Percentiles rank a stretch among this genome's conserved stretches.
These are phyloP conservation scores for Auriscalpium vulgare DNA, from an alignment of 768 basidiomycete species.

Conservation along the genomic window DNA sequence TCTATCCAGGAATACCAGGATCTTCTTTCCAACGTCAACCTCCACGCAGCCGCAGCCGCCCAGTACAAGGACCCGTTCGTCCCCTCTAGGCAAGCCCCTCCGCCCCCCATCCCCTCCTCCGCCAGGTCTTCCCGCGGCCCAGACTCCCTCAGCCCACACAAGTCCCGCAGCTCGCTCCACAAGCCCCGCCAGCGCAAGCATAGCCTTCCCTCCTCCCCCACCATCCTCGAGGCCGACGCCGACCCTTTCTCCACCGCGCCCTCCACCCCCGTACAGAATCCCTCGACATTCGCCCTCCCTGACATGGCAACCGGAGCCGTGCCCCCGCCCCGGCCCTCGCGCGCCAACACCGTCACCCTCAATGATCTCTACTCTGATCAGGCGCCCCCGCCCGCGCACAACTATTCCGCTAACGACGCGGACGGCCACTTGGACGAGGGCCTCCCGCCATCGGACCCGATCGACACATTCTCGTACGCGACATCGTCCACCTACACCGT, in stretches of 20 bases:
- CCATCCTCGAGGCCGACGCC: conserved; percentile 34
- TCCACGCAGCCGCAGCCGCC: conserved; percentile 46
- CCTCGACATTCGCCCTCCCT: conserved; percentile 18
- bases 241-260: conserved; percentile 20
- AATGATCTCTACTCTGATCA: conserved; percentile 59
- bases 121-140: background rate
- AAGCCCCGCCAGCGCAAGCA: conserved; percentile 25
- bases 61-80: conserved; percentile 32
- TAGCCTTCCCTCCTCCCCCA: conserved; percentile 23
- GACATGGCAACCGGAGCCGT: conserved; percentile 30
- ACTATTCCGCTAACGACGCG: conserved; percentile 41
- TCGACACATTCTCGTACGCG: conserved; percentile 12
- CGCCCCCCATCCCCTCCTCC: conserved; percentile 28
- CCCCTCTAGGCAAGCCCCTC: conserved; percentile 41
- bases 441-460: conserved; percentile 21
- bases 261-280: conserved; percentile 21
- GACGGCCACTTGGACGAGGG: conserved; percentile 24
- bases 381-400: conserved; percentile 34
- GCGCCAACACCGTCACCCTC: conserved; percentile 77
- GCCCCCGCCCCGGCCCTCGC: conserved; percentile 73
- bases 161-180: conserved; percentile 21
- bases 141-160: conserved; percentile 19
- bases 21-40: conserved; percentile 53
- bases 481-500: background rate
- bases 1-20: conserved; percentile 74